Percentiles rank a stretch among this genome's conserved stretches.
Evolutionary conservation across 257 asterid species (phyloP).

Genomic region (Hygrophila difformis): DNA sequence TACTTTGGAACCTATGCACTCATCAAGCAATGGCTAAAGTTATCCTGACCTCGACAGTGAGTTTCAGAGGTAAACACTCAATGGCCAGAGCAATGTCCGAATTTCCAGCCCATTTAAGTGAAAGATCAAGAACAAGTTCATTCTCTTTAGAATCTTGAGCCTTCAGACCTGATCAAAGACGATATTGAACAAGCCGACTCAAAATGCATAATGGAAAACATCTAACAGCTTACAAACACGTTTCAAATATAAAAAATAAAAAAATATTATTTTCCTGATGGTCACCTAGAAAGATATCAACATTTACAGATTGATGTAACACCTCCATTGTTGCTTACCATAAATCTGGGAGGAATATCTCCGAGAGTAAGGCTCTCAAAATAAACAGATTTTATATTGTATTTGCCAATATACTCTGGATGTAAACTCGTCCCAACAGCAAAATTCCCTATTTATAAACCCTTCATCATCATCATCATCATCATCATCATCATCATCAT

Average conservation of each 20-base stretch:
- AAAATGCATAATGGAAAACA: background rate
- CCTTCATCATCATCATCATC: too few relatives aligned
- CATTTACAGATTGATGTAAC: background rate
- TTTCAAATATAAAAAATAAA: background rate
- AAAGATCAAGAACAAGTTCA: constrained; percentile 58
- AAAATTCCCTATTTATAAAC: too few relatives aligned
- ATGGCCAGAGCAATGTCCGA: constrained; percentile 41
- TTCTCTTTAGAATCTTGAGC: constrained; percentile 56
- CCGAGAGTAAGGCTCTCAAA: constrained; percentile 66
- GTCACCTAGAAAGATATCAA: background rate
- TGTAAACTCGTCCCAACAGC: too few relatives aligned
- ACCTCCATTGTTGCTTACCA: constrained; percentile 25
- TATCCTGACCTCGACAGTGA: constrained; percentile 48
- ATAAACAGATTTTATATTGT: constrained; percentile 38
- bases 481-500: too few relatives aligned
- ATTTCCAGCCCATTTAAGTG: constrained; percentile 76
- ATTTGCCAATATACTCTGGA: constrained; percentile 50
- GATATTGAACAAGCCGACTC: background rate
- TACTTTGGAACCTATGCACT: too few relatives aligned
- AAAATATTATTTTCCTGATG: too few relatives aligned
- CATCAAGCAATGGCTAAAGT: constrained; percentile 3
- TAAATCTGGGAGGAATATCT: constrained; percentile 54
- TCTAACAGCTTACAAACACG: background rate
- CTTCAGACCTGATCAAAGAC: constrained; percentile 49
- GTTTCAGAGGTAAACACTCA: constrained; percentile 28